These are phyloP conservation scores for Leccinum solheimii DNA, from an alignment of 1,284 basidiomycete species.

Conservation along the genomic window DNA sequence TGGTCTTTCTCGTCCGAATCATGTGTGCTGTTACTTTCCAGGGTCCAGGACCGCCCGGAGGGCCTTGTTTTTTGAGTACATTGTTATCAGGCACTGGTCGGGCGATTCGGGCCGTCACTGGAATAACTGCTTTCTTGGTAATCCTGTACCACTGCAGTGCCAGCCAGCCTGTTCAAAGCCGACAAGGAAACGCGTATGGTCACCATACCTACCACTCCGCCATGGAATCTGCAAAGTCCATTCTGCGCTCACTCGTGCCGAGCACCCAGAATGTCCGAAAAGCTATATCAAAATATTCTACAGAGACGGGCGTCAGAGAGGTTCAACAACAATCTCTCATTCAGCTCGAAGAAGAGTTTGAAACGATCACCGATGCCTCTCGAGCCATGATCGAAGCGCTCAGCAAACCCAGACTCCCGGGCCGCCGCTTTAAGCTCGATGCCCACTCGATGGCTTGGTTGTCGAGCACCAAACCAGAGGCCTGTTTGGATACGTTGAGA, in stretches of 20 bases:
- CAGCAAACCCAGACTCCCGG: neutral
- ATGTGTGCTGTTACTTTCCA: too few relatives aligned
- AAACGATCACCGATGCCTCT: constrained; percentile 6
- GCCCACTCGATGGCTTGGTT: constrained; percentile 13
- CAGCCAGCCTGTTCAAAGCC: too few relatives aligned
- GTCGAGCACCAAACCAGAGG: neutral
- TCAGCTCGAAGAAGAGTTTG: constrained; percentile 14
- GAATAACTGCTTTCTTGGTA: too few relatives aligned
- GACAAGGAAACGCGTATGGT: too few relatives aligned
- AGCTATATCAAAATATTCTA: neutral
- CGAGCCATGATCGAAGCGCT: constrained; percentile 5
- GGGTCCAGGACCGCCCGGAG: too few relatives aligned
- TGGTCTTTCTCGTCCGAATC: too few relatives aligned
- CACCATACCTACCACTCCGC: neutral
- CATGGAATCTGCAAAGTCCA: constrained; percentile 12
- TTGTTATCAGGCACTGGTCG: too few relatives aligned
- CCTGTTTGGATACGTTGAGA: constrained; percentile 7
- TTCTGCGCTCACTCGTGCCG: neutral
- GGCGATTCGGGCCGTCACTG: too few relatives aligned
- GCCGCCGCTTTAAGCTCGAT: neutral
- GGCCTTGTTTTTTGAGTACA: too few relatives aligned
- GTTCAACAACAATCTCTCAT: constrained; percentile 10
- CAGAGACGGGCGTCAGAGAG: neutral
- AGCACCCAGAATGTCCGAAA: neutral
- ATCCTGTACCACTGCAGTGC: too few relatives aligned